Conservation (phyloP, 805 yeast genomes). For the Nakazawaea laoshanensis region DNA sequence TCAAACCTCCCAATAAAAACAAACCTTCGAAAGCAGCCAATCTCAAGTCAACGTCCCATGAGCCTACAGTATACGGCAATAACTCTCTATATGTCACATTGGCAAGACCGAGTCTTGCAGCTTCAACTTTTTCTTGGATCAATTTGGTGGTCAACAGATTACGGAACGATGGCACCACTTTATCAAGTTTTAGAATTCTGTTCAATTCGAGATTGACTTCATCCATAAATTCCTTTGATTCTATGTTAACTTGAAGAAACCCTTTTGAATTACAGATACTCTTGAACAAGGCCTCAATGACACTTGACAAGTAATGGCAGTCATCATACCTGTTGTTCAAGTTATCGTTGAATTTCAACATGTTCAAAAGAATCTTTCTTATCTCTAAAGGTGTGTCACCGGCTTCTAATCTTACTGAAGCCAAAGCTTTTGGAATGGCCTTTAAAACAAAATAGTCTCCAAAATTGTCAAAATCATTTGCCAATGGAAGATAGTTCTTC, state of each 20-base stretch:
- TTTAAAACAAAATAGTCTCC: slow-evolving; percentile 62
- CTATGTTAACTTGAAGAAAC: slow-evolving; percentile 12
- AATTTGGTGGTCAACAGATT: slow-evolving; percentile 46
- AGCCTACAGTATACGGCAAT: slow-evolving; percentile 40
- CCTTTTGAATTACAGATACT: slow-evolving; percentile 18
- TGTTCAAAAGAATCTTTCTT: slow-evolving; percentile 54
- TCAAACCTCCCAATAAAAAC: slow-evolving; percentile 68
- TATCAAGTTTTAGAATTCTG: slow-evolving; percentile 71
- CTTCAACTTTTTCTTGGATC: slow-evolving; percentile 46
- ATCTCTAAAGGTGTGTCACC: slow-evolving; percentile 49
- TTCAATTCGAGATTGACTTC: slow-evolving; percentile 60
- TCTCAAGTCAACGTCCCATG: slow-evolving; percentile 44
- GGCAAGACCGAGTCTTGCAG: slow-evolving; percentile 49
- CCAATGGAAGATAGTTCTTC: slow-evolving; percentile 54
- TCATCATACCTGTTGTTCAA: slow-evolving; percentile 72
- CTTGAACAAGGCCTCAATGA: slow-evolving; percentile 46
- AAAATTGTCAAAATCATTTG: slow-evolving; percentile 74
- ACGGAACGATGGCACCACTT: slow-evolving; percentile 75
- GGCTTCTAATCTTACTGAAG: slow-evolving; percentile 55
- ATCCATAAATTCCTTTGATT: slow-evolving; percentile 28
- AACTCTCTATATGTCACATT: slow-evolving; percentile 46
- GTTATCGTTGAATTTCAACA: slow-evolving; percentile 81
- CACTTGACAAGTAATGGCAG: slow-evolving; percentile 49
- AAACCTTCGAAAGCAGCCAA: slow-evolving; percentile 64
- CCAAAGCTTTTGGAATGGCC: slow-evolving; percentile 55